These are phyloP conservation scores for Botrytis squamosa DNA, from an alignment of 2,329 filamentous ascomycete species.

Conservation along the genomic window DNA sequence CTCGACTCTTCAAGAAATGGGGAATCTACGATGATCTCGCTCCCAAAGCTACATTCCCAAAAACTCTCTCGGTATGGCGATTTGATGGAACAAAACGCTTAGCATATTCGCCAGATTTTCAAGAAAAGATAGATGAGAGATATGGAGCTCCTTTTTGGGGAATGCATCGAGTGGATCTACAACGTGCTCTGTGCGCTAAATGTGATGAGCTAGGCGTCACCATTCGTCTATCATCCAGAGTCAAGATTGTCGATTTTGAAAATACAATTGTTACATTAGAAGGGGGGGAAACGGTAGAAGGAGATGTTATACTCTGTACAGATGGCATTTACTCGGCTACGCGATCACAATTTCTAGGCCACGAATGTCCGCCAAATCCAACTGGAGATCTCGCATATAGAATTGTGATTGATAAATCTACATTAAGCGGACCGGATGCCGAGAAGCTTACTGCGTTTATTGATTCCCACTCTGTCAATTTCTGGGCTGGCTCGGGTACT, in stretches of 20 bases:
- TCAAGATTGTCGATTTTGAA: conserved; percentile 35
- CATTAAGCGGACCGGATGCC: conserved; percentile 46
- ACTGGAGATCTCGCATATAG: conserved; percentile 67
- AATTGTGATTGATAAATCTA: conserved; percentile 52
- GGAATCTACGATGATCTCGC: conserved; percentile 32
- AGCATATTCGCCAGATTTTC: conserved; percentile 32
- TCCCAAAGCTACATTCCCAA: conserved; percentile 43
- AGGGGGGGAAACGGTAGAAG: conserved; percentile 40
- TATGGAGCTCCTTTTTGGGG: conserved; percentile 44
- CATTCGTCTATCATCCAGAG: conserved; percentile 43
- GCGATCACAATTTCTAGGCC: conserved; percentile 49
- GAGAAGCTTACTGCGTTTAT: conserved; percentile 48
- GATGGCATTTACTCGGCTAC: conserved; percentile 64
- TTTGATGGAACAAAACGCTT: conserved; percentile 48
- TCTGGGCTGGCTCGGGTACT: conserved; percentile 49
- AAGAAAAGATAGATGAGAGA: conserved; percentile 29
- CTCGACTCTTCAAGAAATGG: conserved; percentile 36
- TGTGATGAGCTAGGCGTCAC: conserved; percentile 43
- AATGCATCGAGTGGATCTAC: conserved; percentile 50
- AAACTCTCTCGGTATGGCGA: conserved; percentile 50
- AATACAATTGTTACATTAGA: conserved; percentile 28
- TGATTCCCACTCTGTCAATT: conserved; percentile 46
- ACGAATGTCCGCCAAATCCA: conserved; percentile 49
- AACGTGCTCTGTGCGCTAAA: conserved; percentile 44
- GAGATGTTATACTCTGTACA: conserved; percentile 60